Conservation (phyloP, 306 rosid genomes). For the Citrullus colocynthis region DNA sequence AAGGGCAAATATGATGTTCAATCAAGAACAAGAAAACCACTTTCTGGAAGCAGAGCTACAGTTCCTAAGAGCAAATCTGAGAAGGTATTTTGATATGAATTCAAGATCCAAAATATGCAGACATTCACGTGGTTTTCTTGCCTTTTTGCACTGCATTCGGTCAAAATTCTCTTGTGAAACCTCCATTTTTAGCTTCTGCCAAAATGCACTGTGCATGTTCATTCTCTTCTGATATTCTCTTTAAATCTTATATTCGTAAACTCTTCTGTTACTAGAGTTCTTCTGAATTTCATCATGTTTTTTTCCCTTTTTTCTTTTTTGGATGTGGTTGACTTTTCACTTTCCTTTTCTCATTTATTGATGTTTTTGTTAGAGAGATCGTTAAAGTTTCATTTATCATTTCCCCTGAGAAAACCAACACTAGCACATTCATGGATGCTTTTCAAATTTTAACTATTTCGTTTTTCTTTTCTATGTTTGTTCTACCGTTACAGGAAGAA, state of each 20-base stretch:
- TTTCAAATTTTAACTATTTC: not conserved
- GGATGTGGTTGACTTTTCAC: not conserved
- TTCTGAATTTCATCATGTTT: not conserved
- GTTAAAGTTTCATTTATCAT: not conserved
- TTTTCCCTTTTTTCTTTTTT: not conserved
- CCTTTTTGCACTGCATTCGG: not conserved
- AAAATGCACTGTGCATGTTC: not conserved
- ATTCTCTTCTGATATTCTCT: not conserved
- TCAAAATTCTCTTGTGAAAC: not conserved
- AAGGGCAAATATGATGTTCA: conserved; percentile 39
- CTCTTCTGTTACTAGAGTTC: not conserved
- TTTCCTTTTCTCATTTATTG: not conserved
- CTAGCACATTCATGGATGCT: not conserved
- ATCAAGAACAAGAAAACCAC: conserved; percentile 43
- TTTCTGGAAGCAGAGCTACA: conserved; percentile 43
- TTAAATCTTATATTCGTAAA: not conserved
- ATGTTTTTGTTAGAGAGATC: not conserved
- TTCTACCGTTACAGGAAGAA: conserved; percentile 49
- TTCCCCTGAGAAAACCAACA: not conserved
- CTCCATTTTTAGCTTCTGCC: not conserved
- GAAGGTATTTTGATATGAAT: conserved; percentile 38
- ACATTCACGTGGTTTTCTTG: not conserved
- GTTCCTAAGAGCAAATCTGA: conserved; percentile 42
- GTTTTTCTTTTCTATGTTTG: conserved; percentile 8
- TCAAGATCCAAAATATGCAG: not conserved